Evolutionary conservation across 2,329 filamentous ascomycete species (phyloP), one percentile per base, ranked within the genome.

Genomic region (Ophiocordyceps sinensis): DNA sequence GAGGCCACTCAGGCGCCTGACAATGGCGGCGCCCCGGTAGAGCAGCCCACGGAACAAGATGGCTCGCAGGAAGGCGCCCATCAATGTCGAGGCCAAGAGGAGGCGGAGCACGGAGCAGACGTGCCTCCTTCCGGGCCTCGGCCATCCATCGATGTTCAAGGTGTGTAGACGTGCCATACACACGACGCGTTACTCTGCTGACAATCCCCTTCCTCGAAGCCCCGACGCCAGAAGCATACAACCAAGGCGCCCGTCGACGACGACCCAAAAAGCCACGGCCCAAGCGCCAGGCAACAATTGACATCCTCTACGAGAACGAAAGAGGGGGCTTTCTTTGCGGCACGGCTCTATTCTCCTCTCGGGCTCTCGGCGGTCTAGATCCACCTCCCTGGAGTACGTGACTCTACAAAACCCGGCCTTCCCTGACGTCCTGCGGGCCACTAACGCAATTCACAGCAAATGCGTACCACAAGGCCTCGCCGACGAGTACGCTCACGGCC

Each of bases 261-360:
- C 21, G 1, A 34, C 56, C 58, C 9, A 55, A 46, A 31, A 54
- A 49, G 37, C 53, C 50, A 13, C 49, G 58, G 29, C 46, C 53
- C 60, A 43, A 62, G 54, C 46, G 70, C 64, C 56, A 78, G 47
- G 67, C 68, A 3, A 79, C 75, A 26, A 77, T 96, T 45, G 91
- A 98, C 47, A 75, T 96, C 5, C 68, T 98, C 0, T 96, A 94
- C 60, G 91, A 98, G 59, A 98, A 98, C 55, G 85, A 98, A 63
- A 76, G 91, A 43, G 91, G 91, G 11, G 79, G 77, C 32, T 94
- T 95, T 55, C 68, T 94, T 46, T 96, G 89, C 53, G 89, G 91
- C 26, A 74, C 87, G 12, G 80, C 88, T 0, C 71, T 93, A n/a
- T 98, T 95, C 66, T 94, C 88, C 1, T 74, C 78, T 8, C 82